Evolutionary conservation across 2,329 filamentous ascomycete genomes (phyloP).

Genomic region (Aplosporella prunicola): DNA sequence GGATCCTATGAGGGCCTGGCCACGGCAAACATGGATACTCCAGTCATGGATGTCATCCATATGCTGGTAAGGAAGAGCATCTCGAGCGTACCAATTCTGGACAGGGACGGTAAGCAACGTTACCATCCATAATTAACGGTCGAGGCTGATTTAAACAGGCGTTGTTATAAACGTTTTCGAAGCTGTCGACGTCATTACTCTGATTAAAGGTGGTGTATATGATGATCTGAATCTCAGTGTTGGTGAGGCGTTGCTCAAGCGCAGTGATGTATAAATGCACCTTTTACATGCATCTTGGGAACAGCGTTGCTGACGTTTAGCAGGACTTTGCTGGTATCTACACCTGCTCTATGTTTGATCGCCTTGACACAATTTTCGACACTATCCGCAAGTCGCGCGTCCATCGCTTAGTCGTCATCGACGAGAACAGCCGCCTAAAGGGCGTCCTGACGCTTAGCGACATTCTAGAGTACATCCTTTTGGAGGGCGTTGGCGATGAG

Average conservation of each 20-base stretch:
- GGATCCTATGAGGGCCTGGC: constrained; percentile 76
- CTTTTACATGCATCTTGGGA: not conserved
- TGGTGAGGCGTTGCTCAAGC: constrained; percentile 78
- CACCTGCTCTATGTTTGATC: constrained; percentile 84
- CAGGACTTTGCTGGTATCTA: constrained; percentile 92
- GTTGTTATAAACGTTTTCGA: constrained; percentile 92
- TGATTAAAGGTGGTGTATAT: constrained; percentile 88
- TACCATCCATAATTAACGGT: constrained; percentile 8
- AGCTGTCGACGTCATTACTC: constrained; percentile 90
- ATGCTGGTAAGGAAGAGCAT: constrained; percentile 89
- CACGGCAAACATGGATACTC: constrained; percentile 78
- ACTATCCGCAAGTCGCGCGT: constrained; percentile 92
- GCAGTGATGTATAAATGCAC: constrained; percentile 56
- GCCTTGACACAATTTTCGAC: constrained; percentile 91
- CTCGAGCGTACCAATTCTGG: constrained; percentile 86
- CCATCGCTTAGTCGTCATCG: constrained; percentile 84
- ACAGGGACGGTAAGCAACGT: constrained; percentile 50
- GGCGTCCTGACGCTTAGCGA: constrained; percentile 91
- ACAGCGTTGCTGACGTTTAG: constrained; percentile 17
- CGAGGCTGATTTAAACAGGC: constrained; percentile 31
- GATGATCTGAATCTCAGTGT: constrained; percentile 81
- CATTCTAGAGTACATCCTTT: constrained; percentile 87
- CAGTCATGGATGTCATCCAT: constrained; percentile 90
- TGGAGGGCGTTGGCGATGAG: constrained; percentile 60
- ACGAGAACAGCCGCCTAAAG: constrained; percentile 76